Percentiles rank a stretch among this genome's conserved stretches.
These are phyloP conservation scores for Bipolaris bicolor DNA, from an alignment of 2,329 filamentous ascomycete genomes.

Conservation along the genomic window DNA sequence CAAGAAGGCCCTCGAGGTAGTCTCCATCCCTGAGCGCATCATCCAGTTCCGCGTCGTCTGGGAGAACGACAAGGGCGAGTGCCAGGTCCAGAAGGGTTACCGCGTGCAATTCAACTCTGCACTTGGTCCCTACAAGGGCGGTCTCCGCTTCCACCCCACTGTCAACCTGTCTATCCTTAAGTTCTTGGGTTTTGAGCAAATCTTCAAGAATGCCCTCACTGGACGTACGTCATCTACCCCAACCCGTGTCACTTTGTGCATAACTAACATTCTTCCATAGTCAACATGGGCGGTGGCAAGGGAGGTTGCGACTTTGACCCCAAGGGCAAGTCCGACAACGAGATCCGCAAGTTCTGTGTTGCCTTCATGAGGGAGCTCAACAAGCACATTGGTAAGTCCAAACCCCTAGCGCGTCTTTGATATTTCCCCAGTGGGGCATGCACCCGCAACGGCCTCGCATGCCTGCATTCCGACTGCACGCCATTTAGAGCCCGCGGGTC, in stretches of 20 bases:
- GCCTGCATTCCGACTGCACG: conserved; percentile 14
- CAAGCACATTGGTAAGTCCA: conserved; percentile 75
- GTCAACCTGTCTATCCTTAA: conserved; percentile 83
- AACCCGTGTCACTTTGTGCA: not conserved
- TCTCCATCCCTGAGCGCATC: conserved; percentile 89
- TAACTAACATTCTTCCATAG: conserved; percentile 48
- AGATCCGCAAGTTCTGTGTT: conserved; percentile 97
- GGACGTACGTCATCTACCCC: conserved; percentile 67
- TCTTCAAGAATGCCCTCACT: conserved; percentile 99
- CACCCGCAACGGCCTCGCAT: conserved; percentile 24
- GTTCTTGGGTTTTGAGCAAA: conserved; percentile 98
- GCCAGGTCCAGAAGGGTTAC: conserved; percentile 93
- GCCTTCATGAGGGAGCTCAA: conserved; percentile 95
- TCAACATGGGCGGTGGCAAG: conserved; percentile 96
- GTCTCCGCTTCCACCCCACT: conserved; percentile 90
- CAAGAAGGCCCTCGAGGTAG: conserved; percentile 85
- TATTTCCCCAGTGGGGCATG: conserved; percentile 19
- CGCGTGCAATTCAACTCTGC: conserved; percentile 99
- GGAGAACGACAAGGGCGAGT: conserved; percentile 89
- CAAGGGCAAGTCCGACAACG: conserved; percentile 96
- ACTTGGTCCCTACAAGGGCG: conserved; percentile 97
- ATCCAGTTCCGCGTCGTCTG: conserved; percentile 97
- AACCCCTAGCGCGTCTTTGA: conserved; percentile 9
- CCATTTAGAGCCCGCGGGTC: conserved; percentile 20
- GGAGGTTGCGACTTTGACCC: conserved; percentile 98